Evolutionary conservation across 2,329 filamentous ascomycete genomes (phyloP), one percentile per base, ranked within the genome.

Genomic region (Fusarium chaquense): DNA sequence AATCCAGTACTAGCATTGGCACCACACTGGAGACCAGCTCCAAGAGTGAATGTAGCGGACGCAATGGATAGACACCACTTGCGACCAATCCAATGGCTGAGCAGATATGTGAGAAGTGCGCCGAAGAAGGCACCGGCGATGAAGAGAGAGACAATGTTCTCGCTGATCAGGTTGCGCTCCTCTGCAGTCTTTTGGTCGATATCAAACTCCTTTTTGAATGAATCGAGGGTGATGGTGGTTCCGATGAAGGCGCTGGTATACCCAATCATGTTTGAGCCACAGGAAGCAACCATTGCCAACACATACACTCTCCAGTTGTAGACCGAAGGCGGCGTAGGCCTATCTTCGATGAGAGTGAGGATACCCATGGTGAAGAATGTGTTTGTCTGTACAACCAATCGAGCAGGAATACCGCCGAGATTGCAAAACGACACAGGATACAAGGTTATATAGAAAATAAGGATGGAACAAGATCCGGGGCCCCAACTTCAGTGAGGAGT

Each of bases 61-160:
- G 73, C 70, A 51, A 86, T 78, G 6, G 72, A 62, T 16, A 91
- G 79, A 40, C 70, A 73, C 53, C 58, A 64, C 44, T 71, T 73
- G 24, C 70, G 70, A 4, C 70, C 70, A 6, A 71, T 20, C 56
- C 57, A 71, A 22, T 73, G 65, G 32, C 70, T 73, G 15, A 73
- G 62, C 5, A 73, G 6, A 69, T 90, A 91, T 24, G 85, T 87
- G 58, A 87, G 81, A 54, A 90, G 81, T 2, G 89, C 85, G 15
- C 90, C 90, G 65, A 92, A 91, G 78, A 92, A 91, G 24, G 89
- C 89, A 54, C 90, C 90, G 12, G 89, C 90, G 75, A 91, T 89
- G 77, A 90, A 91, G 46, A 86, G 83, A 12, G 87, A 90, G 40
- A 91, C 88, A 51, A 64, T 63, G 2, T 64, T 64, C 30, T 64